Percentiles rank a stretch among this genome's conserved stretches.
Conservation (phyloP, 2,329 filamentous ascomycete genomes). For the Exophiala sp. region DNA sequence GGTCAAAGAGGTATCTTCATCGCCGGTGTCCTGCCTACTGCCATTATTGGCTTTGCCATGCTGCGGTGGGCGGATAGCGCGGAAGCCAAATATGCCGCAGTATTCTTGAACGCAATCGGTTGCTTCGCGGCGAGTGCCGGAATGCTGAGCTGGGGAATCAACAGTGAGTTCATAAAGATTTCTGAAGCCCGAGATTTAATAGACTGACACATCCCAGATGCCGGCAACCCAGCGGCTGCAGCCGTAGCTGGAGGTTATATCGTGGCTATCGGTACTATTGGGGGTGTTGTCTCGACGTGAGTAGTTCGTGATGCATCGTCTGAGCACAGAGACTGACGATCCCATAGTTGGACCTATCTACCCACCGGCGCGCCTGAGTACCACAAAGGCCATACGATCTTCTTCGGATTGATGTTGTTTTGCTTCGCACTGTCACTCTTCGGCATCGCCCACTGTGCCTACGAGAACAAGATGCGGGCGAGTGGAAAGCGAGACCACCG, state of each 20-base stretch:
- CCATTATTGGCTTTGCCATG: constrained; percentile 72
- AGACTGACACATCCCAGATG: constrained; percentile 9
- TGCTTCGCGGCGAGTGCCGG: constrained; percentile 87
- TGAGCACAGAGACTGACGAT: constrained; percentile 1
- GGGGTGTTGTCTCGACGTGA: constrained; percentile 74
- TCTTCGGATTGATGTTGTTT: constrained; percentile 38
- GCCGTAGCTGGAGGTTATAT: constrained; percentile 73
- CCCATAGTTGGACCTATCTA: constrained; percentile 23
- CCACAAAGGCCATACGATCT: constrained; percentile 50
- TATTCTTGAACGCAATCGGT: constrained; percentile 79
- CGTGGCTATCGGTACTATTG: constrained; percentile 72
- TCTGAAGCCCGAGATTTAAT: background rate
- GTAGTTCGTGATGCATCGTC: constrained; percentile 51
- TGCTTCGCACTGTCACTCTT: constrained; percentile 17
- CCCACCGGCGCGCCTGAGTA: constrained; percentile 48
- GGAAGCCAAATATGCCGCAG: constrained; percentile 67
- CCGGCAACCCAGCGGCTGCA: constrained; percentile 62
- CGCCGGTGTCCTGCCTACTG: constrained; percentile 63
- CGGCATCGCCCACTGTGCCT: constrained; percentile 25
- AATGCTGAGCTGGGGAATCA: constrained; percentile 77
- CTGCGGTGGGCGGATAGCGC: constrained; percentile 66
- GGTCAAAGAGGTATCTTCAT: constrained; percentile 73
- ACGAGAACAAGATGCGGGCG: constrained; percentile 33
- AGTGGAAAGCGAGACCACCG: constrained; percentile 30
- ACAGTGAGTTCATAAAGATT: constrained; percentile 59